Percentiles rank a stretch among this genome's conserved stretches.
Conservation (phyloP, 2,329 filamentous ascomycete genomes). For the Diplocarpon mali region DNA sequence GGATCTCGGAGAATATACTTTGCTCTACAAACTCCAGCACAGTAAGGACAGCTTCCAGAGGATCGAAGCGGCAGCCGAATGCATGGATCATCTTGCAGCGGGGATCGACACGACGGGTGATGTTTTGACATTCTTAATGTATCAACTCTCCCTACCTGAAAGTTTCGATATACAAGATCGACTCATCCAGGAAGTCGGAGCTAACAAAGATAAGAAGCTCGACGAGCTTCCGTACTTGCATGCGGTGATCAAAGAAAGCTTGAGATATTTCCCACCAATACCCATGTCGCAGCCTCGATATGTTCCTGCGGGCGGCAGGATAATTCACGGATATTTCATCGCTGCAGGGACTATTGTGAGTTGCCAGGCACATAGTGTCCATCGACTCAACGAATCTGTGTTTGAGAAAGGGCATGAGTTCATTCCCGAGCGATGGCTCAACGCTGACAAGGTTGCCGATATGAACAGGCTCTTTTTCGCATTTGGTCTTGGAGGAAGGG, state of each 20-base stretch:
- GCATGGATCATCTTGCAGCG: conserved; percentile 58
- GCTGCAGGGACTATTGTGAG: conserved; percentile 46
- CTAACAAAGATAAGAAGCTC: conserved; percentile 30
- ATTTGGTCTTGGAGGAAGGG: conserved; percentile 53
- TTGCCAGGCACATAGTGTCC: conserved; percentile 49
- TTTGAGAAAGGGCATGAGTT: conserved; percentile 73
- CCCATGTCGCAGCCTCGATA: conserved; percentile 56
- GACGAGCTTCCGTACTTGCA: conserved; percentile 49
- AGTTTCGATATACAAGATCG: conserved; percentile 39
- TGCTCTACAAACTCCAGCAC: conserved; percentile 47
- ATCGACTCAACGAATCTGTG: conserved; percentile 49
- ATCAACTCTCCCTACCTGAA: conserved; percentile 53
- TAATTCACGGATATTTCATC: conserved; percentile 43
- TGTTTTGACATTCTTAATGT: conserved; percentile 59
- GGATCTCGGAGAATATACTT: conserved; percentile 41
- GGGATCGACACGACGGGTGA: conserved; percentile 65
- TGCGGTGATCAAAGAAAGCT: conserved; percentile 49
- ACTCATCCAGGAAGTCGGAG: conserved; percentile 41
- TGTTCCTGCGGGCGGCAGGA: conserved; percentile 42
- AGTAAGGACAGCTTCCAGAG: conserved; percentile 36
- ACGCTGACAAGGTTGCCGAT: conserved; percentile 60
- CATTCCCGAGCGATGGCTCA: conserved; percentile 75
- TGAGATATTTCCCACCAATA: conserved; percentile 53
- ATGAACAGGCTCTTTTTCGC: conserved; percentile 52
- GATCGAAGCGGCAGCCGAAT: conserved; percentile 53